Percentiles rank a stretch among this genome's conserved stretches.
These are phyloP conservation scores for Lentinula sp. DNA, from an alignment of 768 basidiomycete genomes.

Conservation along the genomic window DNA sequence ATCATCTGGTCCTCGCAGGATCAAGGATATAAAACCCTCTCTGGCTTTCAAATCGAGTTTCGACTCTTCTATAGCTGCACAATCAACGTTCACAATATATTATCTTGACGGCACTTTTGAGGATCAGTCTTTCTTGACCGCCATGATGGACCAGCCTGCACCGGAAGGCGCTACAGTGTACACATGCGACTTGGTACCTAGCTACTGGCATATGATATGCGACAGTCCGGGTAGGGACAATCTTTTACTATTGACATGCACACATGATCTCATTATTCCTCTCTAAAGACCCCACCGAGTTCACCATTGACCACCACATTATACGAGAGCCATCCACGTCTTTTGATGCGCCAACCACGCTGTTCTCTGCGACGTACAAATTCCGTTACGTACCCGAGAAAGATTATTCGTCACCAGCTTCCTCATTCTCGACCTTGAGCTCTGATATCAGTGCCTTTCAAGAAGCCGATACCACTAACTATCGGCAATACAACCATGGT, in stretches of 20 bases:
- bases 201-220: constrained; percentile 58
- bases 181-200: constrained; percentile 54
- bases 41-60: constrained; percentile 51
- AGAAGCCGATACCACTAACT: neutral
- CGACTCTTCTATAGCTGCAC: constrained; percentile 33
- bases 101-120: neutral
- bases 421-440: constrained; percentile 28
- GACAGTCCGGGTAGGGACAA: constrained; percentile 39
- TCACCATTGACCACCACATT: constrained; percentile 64
- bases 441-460: constrained; percentile 29
- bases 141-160: constrained; percentile 16
- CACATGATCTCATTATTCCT: neutral
- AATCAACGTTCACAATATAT: neutral
- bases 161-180: constrained; percentile 38
- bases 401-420: constrained; percentile 1
- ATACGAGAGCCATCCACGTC: constrained; percentile 18
- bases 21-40: constrained; percentile 59
- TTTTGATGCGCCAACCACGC: constrained; percentile 13
- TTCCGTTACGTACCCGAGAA: constrained; percentile 34
- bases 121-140: constrained; percentile 21
- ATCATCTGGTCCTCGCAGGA: constrained; percentile 40
- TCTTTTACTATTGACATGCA: neutral
- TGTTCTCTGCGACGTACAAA: constrained; percentile 56
- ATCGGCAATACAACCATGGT: neutral
- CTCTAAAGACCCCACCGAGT: constrained; percentile 54